Base-by-base conservation (phyloP, 345 rosid genomes). In the Gossypium bickii region DNA sequence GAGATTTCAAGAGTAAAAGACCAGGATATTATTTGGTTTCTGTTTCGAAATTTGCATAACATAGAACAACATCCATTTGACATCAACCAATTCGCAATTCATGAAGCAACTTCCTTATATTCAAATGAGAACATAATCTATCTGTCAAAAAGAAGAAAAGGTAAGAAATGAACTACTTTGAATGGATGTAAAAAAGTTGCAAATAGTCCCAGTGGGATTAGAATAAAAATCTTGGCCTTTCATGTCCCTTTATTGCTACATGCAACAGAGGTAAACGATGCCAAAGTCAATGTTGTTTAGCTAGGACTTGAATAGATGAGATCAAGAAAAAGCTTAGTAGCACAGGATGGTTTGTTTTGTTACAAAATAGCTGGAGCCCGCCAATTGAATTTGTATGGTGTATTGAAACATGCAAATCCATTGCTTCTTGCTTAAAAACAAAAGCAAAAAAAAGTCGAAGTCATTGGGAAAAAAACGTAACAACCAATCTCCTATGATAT, bases 1-100 rank as follows among this genome's bases (percentile, higher is more conserved):
- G 60, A 52, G 60, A 77, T 24, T 29, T 18, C 12, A 66, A 56
- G 25, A 67, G 2, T 34, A 8, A 38, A 70, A 52, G 27, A 58
- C 49, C 53, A 24, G 18, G 43, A 24, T 57, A 68, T 43, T 72
- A 29, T 63, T 64, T 64, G 20, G n/a, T 15, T 27, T 64, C 74
- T 44, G 62, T 22, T 71, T 79, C 69, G 45, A 20, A 22, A 58
- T 45, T 67, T 43, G 72, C 72, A 67, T 56, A 41, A 24, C 57
- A 41, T 25, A 48, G 52, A 62, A 51, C 22, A 62, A 12, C 15
- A 64, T 62, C 66, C 73, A 44, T 56, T 17, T 20, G n/a, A 67
- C 51, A 25, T 59, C 70, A 22, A 38, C 62, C 62, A 73, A 65
- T 71, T 24, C 48, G 67, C 12, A 67, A 47, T 47, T 67, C 3